phyloP scores from a whole-genome alignment of 1,284 basidiomycete genomes.

The Ustilago hordei region DNA sequence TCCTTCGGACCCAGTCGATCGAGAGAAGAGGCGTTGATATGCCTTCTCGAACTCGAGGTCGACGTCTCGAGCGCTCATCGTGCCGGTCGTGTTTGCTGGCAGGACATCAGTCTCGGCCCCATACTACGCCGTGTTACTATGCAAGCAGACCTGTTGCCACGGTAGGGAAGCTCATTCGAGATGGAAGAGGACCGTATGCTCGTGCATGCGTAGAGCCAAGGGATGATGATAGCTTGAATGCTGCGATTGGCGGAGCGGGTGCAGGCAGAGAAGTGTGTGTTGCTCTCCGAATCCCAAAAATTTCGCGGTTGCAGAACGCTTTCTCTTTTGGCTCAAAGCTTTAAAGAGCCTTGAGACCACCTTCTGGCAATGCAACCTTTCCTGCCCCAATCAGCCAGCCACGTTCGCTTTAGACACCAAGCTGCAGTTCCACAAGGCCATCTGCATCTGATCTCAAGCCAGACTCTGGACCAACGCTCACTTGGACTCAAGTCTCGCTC shows the following conservation, averaged over 20 bases:
- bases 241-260: background rate
- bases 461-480: background rate
- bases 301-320: background rate
- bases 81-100: background rate
- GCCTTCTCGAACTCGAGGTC: slow-evolving; percentile 48
- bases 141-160: too few species aligned
- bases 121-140: slow-evolving; percentile 7
- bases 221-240: background rate
- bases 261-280: background rate
- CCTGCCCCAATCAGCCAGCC: background rate
- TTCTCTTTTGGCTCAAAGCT: background rate
- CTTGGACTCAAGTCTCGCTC: background rate
- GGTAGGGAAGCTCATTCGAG: too few species aligned
- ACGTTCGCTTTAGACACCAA: background rate
- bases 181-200: background rate
- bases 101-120: background rate
- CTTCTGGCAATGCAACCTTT: background rate
- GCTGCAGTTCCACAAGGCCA: background rate
- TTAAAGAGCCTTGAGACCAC: slow-evolving; percentile 4
- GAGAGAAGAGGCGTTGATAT: slow-evolving; percentile 36
- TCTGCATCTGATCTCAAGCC: background rate
- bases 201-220: background rate
- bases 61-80: slow-evolving; percentile 38
- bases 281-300: slow-evolving; percentile 4
- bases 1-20: background rate